phyloP scores from a whole-genome alignment of 140 eudicot genomes.

The Oenanthe javanica region DNA sequence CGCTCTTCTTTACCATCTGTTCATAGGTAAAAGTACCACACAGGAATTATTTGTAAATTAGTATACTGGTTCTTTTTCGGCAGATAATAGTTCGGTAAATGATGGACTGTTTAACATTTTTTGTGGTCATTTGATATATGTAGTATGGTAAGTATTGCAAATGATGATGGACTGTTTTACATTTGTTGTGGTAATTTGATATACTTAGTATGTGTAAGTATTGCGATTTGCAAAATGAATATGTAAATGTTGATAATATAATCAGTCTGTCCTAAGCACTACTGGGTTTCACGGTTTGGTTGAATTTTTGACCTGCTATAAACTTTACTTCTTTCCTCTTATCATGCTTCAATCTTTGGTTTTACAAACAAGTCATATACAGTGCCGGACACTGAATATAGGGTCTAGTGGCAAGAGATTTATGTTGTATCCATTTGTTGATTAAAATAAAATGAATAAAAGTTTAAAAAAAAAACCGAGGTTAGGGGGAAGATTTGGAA shows the following conservation, averaged over 20 bases:
- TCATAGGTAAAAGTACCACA: too few relatives aligned
- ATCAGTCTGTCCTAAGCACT: conserved; percentile 35
- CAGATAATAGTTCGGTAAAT: not conserved
- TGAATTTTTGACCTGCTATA: conserved; percentile 16
- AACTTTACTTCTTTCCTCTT: conserved; percentile 20
- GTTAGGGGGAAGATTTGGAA: too few relatives aligned
- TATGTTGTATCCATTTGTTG: too few relatives aligned
- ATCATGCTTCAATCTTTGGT: conserved; percentile 45
- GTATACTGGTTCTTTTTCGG: not conserved
- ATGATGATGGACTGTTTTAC: conserved; percentile 9
- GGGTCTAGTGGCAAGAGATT: conserved; percentile 9
- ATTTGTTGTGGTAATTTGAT: conserved; percentile 48
- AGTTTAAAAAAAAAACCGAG: too few relatives aligned
- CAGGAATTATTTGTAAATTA: too few relatives aligned
- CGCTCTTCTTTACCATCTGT: too few relatives aligned
- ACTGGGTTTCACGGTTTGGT: conserved; percentile 25
- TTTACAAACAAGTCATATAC: conserved; percentile 27
- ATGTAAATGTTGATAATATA: conserved; percentile 18
- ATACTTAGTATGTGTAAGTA: conserved; percentile 39
- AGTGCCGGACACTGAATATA: conserved; percentile 29
- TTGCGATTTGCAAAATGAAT: conserved; percentile 22
- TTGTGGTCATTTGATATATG: conserved; percentile 51
- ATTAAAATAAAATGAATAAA: too few relatives aligned
- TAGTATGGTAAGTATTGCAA: conserved; percentile 37
- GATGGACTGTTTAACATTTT: conserved; percentile 19